Evolutionary conservation across 345 rosid genomes (phyloP).

Genomic region (Citrus maxima): DNA sequence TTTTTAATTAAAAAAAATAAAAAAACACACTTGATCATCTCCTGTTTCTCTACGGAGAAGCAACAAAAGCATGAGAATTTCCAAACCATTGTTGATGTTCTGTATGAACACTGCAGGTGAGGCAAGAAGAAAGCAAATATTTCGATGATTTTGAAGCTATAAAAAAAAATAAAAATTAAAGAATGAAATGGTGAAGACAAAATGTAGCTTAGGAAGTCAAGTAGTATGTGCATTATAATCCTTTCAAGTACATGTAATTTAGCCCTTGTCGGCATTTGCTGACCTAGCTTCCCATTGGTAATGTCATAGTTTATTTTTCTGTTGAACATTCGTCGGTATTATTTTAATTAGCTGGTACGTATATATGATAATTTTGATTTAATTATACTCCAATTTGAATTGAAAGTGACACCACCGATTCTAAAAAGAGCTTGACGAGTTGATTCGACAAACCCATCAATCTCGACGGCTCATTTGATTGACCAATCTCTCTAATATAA

Average conservation of each 20-base stretch:
- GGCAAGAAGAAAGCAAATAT: conserved; percentile 7
- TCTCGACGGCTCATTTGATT: conserved; percentile 8
- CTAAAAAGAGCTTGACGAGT: neutral
- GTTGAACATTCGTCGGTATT: neutral
- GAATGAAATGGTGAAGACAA: conserved; percentile 23
- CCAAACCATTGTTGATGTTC: conserved; percentile 14
- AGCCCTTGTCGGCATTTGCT: conserved; percentile 7
- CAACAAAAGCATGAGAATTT: conserved; percentile 22
- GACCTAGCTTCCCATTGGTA: conserved; percentile 11
- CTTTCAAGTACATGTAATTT: conserved; percentile 4
- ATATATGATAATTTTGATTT: neutral
- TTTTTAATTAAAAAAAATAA: too few relatives aligned
- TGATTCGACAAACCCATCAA: neutral
- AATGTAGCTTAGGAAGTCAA: conserved; percentile 30
- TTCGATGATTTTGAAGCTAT: conserved; percentile 11
- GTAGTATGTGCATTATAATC: neutral
- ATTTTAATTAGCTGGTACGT: neutral
- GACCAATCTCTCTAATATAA: neutral
- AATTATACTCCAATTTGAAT: neutral
- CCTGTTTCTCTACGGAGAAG: conserved; percentile 9
- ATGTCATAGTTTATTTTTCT: conserved; percentile 11
- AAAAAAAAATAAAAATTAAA: neutral
- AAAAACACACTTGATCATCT: conserved; percentile 16
- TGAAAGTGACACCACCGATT: conserved; percentile 9
- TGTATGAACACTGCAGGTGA: neutral